Base-by-base conservation (phyloP, 2,329 filamentous ascomycete genomes). In the Claviceps paspali region DNA sequence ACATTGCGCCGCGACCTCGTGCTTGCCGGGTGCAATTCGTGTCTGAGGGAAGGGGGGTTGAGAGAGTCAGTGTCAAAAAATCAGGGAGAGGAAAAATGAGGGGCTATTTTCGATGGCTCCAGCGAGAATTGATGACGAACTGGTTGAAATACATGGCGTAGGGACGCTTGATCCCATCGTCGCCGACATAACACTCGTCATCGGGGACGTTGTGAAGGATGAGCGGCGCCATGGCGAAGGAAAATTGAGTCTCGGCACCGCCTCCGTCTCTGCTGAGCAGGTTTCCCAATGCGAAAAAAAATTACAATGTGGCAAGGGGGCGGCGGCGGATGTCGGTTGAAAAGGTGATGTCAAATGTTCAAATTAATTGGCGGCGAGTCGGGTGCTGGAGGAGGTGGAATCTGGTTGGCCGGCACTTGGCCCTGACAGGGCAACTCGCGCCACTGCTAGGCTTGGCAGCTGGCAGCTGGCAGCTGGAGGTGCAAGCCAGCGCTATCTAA, bases 151-250 rank as follows among this genome's bases (percentile, higher is more conserved):
- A 65, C 67, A 79, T 74, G 43, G 74, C 76, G 51, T 78, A 80
- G 2, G 76, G 76, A 43, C 76, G 62, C 53, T 72, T 70, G 44
- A 79, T 53, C 43, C 76, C 76, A 56, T 79, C 76, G 37, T 77
- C 72, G 40, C 76, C 76, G 5, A 73, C 59, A 52, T 78, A 79
- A 35, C 75, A 69, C 52, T 79, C 76, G 35, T 79, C 75, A 45
- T 79, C 75, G 39, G 75, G 74, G 44, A 79, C 76, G 52, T 78
- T 79, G 52, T 80, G 76, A 24, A 80, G 61, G 49, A 79, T 78
- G 40, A 79, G 61, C 46, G 76, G 76, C 40, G 73, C 68, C 73
- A 78, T 79, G 36, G 31, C 24, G 14, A 4, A n/a, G 28, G 21
- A 17, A 19, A 10, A 7, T 10, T n/a, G 15, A 15, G 22, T 9